Base-by-base conservation (phyloP, 2,329 filamentous ascomycete species). In the Cordyceps militaris region DNA sequence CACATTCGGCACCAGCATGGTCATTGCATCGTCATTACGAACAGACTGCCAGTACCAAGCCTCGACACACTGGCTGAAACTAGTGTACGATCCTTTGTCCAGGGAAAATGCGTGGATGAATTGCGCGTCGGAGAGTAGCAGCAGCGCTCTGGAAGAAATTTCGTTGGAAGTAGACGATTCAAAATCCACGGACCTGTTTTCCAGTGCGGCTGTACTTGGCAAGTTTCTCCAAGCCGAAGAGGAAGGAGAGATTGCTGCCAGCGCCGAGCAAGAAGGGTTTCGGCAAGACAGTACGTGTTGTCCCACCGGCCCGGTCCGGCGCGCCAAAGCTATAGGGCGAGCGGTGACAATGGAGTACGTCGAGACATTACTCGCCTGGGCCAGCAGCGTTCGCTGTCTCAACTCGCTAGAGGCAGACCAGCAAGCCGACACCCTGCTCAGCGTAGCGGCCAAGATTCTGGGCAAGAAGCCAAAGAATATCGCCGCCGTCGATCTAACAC, bases 91-190 rank as follows among this genome's bases (percentile, higher is more conserved):
- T 43, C 55, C 55, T 16, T 26, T 57, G 23, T 19, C 28, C 13
- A 42, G 55, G 30, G 55, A 57, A 19, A 57, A 57, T 51, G 51
- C 55, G 1, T 57, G 55, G 55, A 57, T 57, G 55, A 46, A 57
- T 8, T 57, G 55, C 46, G n/a, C 10, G 7, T 16, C 24, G 19
- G 13, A 8, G 26, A n/a, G 24, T 11, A 42, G 32, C 36, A 53
- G 40, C 5, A n/a, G 34, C 11, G 49, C 21, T 4, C 4, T 6
- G 23, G 11, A 26, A 24, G 30, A 4, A 30, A 13, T 32, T 11
- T 3, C 23, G 11, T 28, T 43, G 23, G 34, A 19, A 3, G 16
- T 5, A 11, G 34, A 49, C n/a, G 26, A 50, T 43, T 49, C 28
- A 6, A 26, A 38, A 13, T 47, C 53, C 13, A 50, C 55, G 24